Conservation (phyloP, 208 protist species). For the Leishmania guyanensis region DNA sequence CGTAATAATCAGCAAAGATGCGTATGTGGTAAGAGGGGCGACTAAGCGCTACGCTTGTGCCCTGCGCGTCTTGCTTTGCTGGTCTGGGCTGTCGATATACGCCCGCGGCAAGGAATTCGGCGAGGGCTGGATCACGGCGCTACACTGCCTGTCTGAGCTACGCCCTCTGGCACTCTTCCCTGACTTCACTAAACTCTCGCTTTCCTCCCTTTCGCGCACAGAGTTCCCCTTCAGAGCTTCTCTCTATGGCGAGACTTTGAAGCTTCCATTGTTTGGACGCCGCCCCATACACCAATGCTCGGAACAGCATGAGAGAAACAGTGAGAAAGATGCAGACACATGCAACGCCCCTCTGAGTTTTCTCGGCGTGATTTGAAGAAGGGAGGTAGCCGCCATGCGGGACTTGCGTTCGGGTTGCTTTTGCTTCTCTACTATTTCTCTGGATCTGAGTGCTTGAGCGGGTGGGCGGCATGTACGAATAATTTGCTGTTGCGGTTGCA, state of each 20-base stretch:
- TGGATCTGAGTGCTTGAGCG: background rate
- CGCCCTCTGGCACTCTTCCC: background rate
- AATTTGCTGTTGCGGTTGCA: background rate
- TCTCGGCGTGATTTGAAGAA: background rate
- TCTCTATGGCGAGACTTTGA: constrained; percentile 6
- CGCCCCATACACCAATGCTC: background rate
- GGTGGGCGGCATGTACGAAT: background rate
- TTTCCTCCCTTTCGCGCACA: background rate
- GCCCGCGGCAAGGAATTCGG: background rate
- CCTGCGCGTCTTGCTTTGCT: background rate
- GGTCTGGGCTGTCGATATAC: background rate
- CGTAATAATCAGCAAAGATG: background rate
- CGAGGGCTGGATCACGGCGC: background rate
- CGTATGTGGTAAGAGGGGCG: background rate
- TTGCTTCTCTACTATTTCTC: background rate
- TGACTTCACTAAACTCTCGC: background rate
- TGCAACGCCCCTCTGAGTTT: background rate
- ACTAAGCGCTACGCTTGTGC: background rate
- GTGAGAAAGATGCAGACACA: background rate
- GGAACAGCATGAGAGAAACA: background rate
- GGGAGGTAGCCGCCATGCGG: background rate
- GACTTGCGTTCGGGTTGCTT: background rate
- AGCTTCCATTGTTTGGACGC: background rate
- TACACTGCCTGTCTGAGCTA: background rate
- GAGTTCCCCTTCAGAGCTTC: constrained; percentile 8